phyloP scores from a whole-genome alignment of 2,329 filamentous ascomycete genomes.

The Geosmithia putterillii region DNA sequence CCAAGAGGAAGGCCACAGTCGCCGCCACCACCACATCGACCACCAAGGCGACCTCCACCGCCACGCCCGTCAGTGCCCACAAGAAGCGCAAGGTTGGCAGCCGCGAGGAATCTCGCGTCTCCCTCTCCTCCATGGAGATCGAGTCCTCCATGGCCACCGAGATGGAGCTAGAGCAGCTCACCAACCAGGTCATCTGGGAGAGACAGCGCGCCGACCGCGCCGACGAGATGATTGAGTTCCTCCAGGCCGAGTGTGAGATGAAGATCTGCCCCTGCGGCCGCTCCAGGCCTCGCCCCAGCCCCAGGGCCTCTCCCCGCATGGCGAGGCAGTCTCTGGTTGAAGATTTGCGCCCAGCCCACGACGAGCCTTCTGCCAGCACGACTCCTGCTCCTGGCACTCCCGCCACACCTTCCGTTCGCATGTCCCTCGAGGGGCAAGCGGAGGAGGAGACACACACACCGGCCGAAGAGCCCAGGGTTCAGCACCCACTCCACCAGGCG shows the following conservation, averaged over 20 bases:
- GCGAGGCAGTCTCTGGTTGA: neutral
- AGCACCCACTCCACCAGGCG: neutral
- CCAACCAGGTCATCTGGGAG: conserved; percentile 41
- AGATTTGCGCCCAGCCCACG: neutral
- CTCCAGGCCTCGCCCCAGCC: conserved; percentile 12
- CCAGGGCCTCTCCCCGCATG: neutral
- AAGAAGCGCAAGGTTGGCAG: conserved; percentile 12
- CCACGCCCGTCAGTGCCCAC: neutral
- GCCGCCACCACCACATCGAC: no score
- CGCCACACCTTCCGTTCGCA: neutral
- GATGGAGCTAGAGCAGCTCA: conserved; percentile 45
- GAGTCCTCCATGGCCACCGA: conserved; percentile 42
- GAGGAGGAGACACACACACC: neutral
- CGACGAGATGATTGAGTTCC: conserved; percentile 61
- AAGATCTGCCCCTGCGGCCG: conserved; percentile 46
- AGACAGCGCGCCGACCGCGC: conserved; percentile 55
- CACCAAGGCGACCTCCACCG: neutral
- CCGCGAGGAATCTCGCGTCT: conserved; percentile 24
- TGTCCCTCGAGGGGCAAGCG: neutral
- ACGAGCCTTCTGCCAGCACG: neutral
- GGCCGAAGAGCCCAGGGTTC: neutral
- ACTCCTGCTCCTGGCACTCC: neutral
- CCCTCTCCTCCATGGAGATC: conserved; percentile 36
- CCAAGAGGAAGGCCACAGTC: conserved; percentile 20
- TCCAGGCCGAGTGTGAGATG: conserved; percentile 63